These are phyloP conservation scores for Beauveria brongniartii DNA, from an alignment of 2,329 filamentous ascomycete genomes.

Conservation along the genomic window DNA sequence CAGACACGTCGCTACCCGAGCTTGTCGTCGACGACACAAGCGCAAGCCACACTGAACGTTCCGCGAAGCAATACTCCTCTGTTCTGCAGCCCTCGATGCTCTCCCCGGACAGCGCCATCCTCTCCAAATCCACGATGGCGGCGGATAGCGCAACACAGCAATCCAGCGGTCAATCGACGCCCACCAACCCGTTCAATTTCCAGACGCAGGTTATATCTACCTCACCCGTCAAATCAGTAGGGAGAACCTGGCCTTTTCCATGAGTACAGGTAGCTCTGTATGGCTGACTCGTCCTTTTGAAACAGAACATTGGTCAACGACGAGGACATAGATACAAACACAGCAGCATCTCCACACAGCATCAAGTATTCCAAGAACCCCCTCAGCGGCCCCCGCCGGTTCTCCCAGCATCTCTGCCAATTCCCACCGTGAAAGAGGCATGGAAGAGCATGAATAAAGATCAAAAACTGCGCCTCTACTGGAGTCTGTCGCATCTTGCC, in stretches of 20 bases:
- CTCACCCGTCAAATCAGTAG: slow-evolving; percentile 67
- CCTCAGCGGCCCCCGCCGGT: slow-evolving; percentile 77
- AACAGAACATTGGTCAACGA: slow-evolving; percentile 77
- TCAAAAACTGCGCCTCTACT: slow-evolving; percentile 74
- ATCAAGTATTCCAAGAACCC: slow-evolving; percentile 94
- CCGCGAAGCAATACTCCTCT: not conserved
- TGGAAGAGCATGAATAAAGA: slow-evolving; percentile 83
- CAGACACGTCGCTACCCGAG: slow-evolving; percentile 13
- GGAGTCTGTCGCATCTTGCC: slow-evolving; percentile 82
- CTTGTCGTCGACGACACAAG: slow-evolving; percentile 12
- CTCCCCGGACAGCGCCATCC: not conserved
- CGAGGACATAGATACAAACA: slow-evolving; percentile 97
- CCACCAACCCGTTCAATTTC: slow-evolving; percentile 85
- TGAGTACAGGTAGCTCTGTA: not conserved
- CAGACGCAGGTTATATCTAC: slow-evolving; percentile 72
- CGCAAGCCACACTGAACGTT: not conserved
- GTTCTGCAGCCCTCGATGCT: not conserved
- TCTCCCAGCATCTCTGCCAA: slow-evolving; percentile 82
- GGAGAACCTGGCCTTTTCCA: slow-evolving; percentile 18
- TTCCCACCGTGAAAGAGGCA: slow-evolving; percentile 82
- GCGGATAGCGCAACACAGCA: slow-evolving; percentile 14
- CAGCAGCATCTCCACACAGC: slow-evolving; percentile 77
- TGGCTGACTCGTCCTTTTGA: slow-evolving; percentile 11
- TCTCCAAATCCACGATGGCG: slow-evolving; percentile 20
- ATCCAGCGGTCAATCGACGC: slow-evolving; percentile 12